phyloP scores from a whole-genome alignment of 805 yeast genomes.

The Candida boleticola region DNA sequence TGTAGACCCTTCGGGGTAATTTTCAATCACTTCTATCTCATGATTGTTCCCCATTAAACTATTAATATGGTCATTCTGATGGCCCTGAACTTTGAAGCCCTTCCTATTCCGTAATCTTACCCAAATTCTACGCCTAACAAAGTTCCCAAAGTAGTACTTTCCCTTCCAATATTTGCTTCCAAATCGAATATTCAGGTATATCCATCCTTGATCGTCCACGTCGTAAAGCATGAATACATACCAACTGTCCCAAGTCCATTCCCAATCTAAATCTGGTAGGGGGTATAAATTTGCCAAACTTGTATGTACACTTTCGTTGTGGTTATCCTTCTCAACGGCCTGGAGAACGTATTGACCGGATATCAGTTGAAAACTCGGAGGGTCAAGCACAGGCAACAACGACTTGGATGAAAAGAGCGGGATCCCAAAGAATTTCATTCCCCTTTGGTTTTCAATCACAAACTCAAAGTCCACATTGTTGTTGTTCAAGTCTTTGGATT shows the following conservation, averaged over 20 bases:
- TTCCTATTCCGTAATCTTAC: slow-evolving; percentile 35
- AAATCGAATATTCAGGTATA: slow-evolving; percentile 56
- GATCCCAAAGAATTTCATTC: slow-evolving; percentile 50
- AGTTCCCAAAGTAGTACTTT: slow-evolving; percentile 52
- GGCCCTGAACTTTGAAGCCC: background rate
- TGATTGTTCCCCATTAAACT: too few species aligned
- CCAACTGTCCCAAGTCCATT: slow-evolving; percentile 72
- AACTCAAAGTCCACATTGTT: slow-evolving; percentile 31
- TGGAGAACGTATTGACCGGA: slow-evolving; percentile 35
- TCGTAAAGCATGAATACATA: slow-evolving; percentile 67
- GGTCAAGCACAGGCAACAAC: slow-evolving; percentile 49
- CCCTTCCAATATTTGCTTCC: slow-evolving; percentile 60
- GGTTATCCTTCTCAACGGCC: slow-evolving; percentile 9
- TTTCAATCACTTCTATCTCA: background rate
- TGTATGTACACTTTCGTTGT: slow-evolving; percentile 8
- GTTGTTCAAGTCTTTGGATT: background rate
- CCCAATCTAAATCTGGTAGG: slow-evolving; percentile 60
- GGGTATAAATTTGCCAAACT: slow-evolving; percentile 34
- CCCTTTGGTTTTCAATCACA: slow-evolving; percentile 54
- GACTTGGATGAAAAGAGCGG: slow-evolving; percentile 48
- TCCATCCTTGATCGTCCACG: slow-evolving; percentile 87
- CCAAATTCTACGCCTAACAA: slow-evolving; percentile 71
- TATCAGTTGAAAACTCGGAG: slow-evolving; percentile 46
- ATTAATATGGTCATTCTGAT: background rate
- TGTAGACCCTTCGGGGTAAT: background rate